Percentiles rank a stretch among this genome's conserved stretches.
Conservation (phyloP, 176 grass and related monocot species). For the Tuctoria greenei region DNA sequence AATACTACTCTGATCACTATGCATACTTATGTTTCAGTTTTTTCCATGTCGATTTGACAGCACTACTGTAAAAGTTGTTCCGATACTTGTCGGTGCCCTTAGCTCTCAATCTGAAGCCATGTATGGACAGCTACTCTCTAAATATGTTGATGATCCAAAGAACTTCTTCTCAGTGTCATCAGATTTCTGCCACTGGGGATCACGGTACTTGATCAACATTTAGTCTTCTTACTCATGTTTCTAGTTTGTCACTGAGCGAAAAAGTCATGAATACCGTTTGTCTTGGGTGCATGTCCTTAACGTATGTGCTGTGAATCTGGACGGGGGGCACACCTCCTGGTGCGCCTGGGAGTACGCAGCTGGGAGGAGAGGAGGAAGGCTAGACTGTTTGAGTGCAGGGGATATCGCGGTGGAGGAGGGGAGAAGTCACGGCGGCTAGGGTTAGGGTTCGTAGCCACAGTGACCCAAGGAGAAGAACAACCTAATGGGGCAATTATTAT, state of each 20-base stretch:
- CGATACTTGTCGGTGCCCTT: constrained; percentile 86
- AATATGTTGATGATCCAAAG: constrained; percentile 83
- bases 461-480: no score
- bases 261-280: neutral
- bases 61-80: constrained; percentile 80
- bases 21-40: constrained; percentile 8
- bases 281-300: neutral
- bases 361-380: no score
- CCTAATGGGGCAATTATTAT: no score
- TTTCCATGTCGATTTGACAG: constrained; percentile 48
- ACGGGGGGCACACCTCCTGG: no score
- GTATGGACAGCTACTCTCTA: constrained; percentile 77
- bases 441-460: no score
- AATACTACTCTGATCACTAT: neutral
- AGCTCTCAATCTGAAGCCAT: constrained; percentile 78
- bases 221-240: constrained; percentile 18
- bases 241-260: neutral
- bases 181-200: constrained; percentile 98
- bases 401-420: no score
- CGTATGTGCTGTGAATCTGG: no score
- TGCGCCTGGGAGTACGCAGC: no score
- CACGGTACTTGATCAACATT: constrained; percentile 55
- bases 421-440: no score
- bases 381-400: no score
- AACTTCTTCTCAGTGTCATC: constrained; percentile 97